These are phyloP conservation scores for Aegilops longissima DNA, from an alignment of 176 grass and related monocot genomes.

Conservation along the genomic window DNA sequence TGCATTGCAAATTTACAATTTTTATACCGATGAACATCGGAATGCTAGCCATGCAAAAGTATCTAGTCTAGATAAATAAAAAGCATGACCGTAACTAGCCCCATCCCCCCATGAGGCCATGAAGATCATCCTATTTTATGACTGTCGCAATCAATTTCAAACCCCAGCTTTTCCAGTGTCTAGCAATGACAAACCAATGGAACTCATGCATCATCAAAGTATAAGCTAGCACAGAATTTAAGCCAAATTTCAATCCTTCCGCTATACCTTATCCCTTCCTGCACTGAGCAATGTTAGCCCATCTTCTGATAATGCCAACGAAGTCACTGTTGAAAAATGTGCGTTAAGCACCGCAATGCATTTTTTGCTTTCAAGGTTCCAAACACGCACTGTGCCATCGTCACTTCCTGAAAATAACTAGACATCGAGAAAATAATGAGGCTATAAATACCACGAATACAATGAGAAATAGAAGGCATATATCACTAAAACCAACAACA, in stretches of 20 bases:
- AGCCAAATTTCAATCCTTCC: background rate
- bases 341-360: constrained; percentile 71
- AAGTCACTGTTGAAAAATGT: constrained; percentile 83
- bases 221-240: too few species aligned
- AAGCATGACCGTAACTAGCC: background rate
- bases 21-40: background rate
- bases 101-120: background rate
- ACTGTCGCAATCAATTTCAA: background rate
- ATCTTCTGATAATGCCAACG: constrained; percentile 80
- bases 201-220: too few species aligned
- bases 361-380: constrained; percentile 87
- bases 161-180: background rate
- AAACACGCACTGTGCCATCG: constrained; percentile 71
- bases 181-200: too few species aligned
- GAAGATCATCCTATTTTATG: background rate
- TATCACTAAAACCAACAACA: background rate
- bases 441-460: constrained; percentile 7
- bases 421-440: constrained; percentile 36
- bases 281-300: constrained; percentile 75
- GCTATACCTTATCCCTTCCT: constrained; percentile 79
- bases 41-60: background rate
- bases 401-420: constrained; percentile 92
- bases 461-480: background rate
- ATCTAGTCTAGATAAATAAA: background rate
- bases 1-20: background rate